A percentile compares a stretch with the other conserved stretches of the same genome.
Conservation (phyloP, 2,329 filamentous ascomycete genomes). For the Fusarium sp. region DNA sequence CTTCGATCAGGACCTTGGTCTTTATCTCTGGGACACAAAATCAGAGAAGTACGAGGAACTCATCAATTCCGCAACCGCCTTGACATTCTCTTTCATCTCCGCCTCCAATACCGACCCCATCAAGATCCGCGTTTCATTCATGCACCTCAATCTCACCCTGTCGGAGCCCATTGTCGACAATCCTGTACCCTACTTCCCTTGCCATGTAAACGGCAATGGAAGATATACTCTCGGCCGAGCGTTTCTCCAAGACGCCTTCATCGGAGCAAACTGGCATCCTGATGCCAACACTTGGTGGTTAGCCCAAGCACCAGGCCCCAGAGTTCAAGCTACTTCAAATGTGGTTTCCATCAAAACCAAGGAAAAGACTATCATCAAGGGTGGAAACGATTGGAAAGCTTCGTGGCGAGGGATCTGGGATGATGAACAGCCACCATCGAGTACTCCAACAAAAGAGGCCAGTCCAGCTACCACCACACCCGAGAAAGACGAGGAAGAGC, state of each 20-base stretch:
- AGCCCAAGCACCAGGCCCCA: slow-evolving; percentile 32
- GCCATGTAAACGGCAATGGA: slow-evolving; percentile 47
- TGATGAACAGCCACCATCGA: background rate
- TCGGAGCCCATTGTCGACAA: slow-evolving; percentile 1
- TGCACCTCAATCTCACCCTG: slow-evolving; percentile 20
- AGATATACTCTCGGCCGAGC: slow-evolving; percentile 57
- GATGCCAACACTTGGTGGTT: slow-evolving; percentile 36
- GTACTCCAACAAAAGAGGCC: background rate
- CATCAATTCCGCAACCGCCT: background rate
- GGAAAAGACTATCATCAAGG: slow-evolving; percentile 16
- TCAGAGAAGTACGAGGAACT: slow-evolving; percentile 1
- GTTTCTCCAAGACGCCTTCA: slow-evolving; percentile 60
- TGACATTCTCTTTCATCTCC: slow-evolving; percentile 12
- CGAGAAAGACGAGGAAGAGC: background rate
- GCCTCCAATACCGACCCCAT: background rate
- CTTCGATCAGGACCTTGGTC: slow-evolving; percentile 1
- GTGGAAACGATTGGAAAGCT: slow-evolving; percentile 31
- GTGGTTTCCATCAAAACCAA: slow-evolving; percentile 5
- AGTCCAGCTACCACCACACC: background rate
- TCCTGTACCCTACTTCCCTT: slow-evolving; percentile 52
- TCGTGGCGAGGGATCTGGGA: slow-evolving; percentile 32
- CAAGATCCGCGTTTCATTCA: slow-evolving; percentile 9
- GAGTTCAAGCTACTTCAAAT: slow-evolving; percentile 3
- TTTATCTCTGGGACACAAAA: slow-evolving; percentile 12
- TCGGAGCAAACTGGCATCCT: slow-evolving; percentile 57